Percentiles rank a stretch among this genome's conserved stretches.
Evolutionary conservation across 768 basidiomycete genomes (phyloP).

Genomic region (Suillus lakei): DNA sequence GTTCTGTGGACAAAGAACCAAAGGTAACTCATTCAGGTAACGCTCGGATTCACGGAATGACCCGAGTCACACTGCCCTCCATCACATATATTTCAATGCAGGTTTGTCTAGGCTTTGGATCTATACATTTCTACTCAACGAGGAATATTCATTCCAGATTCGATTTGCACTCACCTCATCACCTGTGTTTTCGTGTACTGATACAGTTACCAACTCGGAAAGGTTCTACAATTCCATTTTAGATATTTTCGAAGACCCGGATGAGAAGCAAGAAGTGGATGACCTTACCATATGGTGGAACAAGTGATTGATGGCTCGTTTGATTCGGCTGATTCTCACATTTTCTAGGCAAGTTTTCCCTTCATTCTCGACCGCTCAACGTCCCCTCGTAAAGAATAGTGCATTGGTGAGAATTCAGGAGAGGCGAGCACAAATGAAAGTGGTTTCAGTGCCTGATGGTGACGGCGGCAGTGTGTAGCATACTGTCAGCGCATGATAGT

Average conservation of each 20-base stretch:
- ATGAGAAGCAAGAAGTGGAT: conserved; percentile 24
- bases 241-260: conserved; percentile 24
- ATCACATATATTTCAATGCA: conserved; percentile 28
- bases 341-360: conserved; percentile 14
- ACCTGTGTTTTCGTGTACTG: conserved; percentile 21
- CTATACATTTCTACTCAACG: background rate
- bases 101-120: conserved; percentile 6
- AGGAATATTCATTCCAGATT: conserved; percentile 11
- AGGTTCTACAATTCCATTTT: conserved; percentile 26
- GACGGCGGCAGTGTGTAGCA: background rate
- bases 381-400: conserved; percentile 2
- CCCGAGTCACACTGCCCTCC: conserved; percentile 17
- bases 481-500: background rate
- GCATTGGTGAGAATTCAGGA: conserved; percentile 9
- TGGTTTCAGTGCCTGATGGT: background rate
- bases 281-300: conserved; percentile 26
- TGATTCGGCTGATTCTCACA: background rate
- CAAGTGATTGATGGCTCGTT: conserved; percentile 10
- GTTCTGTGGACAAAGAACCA: conserved; percentile 31
- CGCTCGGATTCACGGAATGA: conserved; percentile 22
- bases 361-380: conserved; percentile 5
- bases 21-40: conserved; percentile 32
- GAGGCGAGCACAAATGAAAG: conserved; percentile 1
- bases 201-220: conserved; percentile 28
- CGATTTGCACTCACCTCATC: conserved; percentile 23